Percentiles rank a stretch among this genome's conserved stretches.
These are phyloP conservation scores for Peronospora belbahrii DNA, from an alignment of 352 stramenopile genomes.

Conservation along the genomic window DNA sequence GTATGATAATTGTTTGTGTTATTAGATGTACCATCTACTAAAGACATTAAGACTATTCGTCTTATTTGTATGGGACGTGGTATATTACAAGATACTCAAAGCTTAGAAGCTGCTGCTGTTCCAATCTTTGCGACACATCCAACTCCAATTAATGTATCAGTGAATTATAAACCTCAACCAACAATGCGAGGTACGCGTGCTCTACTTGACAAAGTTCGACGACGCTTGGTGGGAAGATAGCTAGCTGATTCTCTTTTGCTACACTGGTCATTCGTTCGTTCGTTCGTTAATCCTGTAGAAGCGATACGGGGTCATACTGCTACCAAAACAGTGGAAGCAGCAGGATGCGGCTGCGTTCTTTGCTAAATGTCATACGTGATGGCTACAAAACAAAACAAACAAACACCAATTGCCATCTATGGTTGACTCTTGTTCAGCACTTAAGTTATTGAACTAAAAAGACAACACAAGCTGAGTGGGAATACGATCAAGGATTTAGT, in stretches of 20 bases:
- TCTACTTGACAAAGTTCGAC: conserved; percentile 7
- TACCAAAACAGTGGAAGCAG: conserved; percentile 37
- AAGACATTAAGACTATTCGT: conserved; percentile 62
- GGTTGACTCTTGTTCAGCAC: too few relatives aligned
- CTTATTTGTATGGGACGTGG: conserved; percentile 94
- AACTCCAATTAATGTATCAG: conserved; percentile 92
- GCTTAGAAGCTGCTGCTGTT: conserved; percentile 69
- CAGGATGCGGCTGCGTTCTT: conserved; percentile 55
- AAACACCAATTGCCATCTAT: too few relatives aligned
- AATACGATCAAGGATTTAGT: too few relatives aligned
- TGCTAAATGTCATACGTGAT: too few relatives aligned
- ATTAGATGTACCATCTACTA: conserved; percentile 40
- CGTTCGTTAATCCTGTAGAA: too few relatives aligned
- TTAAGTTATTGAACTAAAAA: too few relatives aligned
- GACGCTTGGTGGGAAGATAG: conserved; percentile 1
- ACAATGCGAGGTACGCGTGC: conserved; percentile 22
- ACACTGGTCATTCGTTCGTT: background rate
- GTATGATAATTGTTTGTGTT: too few relatives aligned
- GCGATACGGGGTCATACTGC: conserved; percentile 13
- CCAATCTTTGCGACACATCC: conserved; percentile 91
- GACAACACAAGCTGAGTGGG: too few relatives aligned
- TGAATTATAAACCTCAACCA: conserved; percentile 42
- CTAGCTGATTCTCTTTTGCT: conserved; percentile 5
- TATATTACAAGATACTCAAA: conserved; percentile 86
- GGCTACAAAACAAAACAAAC: too few relatives aligned